Base-by-base conservation (phyloP, 164 flowering plant genomes). In the Protea cynaroides region DNA sequence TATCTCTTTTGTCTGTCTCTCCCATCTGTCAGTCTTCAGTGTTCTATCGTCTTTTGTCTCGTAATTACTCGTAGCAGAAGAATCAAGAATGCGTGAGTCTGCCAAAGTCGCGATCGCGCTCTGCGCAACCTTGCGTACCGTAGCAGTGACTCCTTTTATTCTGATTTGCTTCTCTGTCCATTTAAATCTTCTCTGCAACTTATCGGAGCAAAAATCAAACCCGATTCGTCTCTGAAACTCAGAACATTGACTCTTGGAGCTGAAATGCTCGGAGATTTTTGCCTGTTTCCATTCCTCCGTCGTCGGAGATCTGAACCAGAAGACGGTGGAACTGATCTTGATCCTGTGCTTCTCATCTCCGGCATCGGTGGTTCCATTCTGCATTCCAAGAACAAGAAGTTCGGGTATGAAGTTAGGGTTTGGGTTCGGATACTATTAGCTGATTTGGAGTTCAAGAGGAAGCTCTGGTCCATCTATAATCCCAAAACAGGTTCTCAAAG, bases 301-400 rank as follows among this genome's bases (percentile, higher is more conserved):
- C 61, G 69, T 24, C 43, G 78, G 51, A 59, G 22, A 40, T n/a
- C 23, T 23, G 58, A 40, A 4, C 5, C 61, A 13, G 69, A 3
- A 19, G 51, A 49, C 46, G 14, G 9, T 10, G 14, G 9, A 1
- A 1, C 46, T 22, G 84, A 82, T 44, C 78, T 74, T 2, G 87
- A 93, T 66, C 98, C 97, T 50, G 88, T 90, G 3, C 74, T 93
- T 4, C 79, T 93, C 29, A 79, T 93, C 0, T 78, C 96, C 25
- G 98, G 98, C 25, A 82, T 93, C 1, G 98, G 85, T 17, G 97
- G 98, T 34, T 87, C 98, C 38, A 87, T 93, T 52, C 75, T 93
- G 55, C 70, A 93, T 55, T 81, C 95, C 6, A 89, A 76, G 82
- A 74, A 46, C 61, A 88, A 83, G 80, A 74, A 59, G 40, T 67